Conservation (phyloP, 2,329 filamentous ascomycete species). For the Aspergillus persii region DNA sequence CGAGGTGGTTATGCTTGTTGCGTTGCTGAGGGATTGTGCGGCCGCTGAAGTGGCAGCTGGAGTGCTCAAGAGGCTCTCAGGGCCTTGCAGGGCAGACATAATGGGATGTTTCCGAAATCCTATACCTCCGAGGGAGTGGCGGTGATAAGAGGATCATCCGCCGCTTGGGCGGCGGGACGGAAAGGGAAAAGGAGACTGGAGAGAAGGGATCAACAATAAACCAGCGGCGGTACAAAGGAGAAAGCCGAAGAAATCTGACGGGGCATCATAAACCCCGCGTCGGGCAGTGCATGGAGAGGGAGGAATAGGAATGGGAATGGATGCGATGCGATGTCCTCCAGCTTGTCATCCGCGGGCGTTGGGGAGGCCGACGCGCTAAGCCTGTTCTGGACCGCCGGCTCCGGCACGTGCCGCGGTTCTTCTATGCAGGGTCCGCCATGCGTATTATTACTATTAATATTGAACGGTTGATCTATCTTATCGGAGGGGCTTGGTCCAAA, state of each 20-base stretch:
- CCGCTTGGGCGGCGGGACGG: background rate
- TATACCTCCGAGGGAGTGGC: background rate
- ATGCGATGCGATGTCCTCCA: background rate
- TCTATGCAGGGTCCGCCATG: background rate
- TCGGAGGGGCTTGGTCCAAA: background rate
- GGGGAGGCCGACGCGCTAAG: background rate
- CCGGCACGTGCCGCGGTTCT: no score
- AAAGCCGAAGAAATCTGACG: no score
- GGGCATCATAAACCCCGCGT: background rate
- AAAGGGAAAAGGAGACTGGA: background rate
- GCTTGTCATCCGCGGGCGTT: background rate
- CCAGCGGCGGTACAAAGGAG: background rate
- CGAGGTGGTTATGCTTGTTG: constrained; percentile 19
- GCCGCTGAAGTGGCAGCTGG: constrained; percentile 10
- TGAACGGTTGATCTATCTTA: no score
- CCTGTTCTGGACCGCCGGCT: no score
- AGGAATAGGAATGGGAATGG: no score
- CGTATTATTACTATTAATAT: no score
- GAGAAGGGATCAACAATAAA: background rate
- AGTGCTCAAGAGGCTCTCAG: background rate
- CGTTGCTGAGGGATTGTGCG: constrained; percentile 21
- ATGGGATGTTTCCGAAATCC: background rate
- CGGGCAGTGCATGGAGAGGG: no score
- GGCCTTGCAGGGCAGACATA: background rate
- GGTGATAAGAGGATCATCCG: constrained; percentile 1